Percentiles rank a stretch among this genome's conserved stretches.
Evolutionary conservation across 2,329 filamentous ascomycete genomes (phyloP).

Genomic region (Trichophyton mentagrophytes): DNA sequence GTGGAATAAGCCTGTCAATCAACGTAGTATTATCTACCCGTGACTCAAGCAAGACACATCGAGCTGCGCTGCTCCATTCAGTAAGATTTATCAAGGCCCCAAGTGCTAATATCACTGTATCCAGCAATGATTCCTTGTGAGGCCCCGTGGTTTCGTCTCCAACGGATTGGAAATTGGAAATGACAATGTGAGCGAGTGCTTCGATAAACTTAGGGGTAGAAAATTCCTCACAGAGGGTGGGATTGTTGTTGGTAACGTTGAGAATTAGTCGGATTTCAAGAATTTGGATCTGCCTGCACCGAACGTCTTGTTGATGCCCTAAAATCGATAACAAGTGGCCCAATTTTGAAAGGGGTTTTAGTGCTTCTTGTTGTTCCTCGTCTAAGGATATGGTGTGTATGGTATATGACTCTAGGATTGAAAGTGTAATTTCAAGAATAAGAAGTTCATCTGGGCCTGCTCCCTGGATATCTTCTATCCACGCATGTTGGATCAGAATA

Average conservation of each 20-base stretch:
- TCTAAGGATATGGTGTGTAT: conserved; percentile 19
- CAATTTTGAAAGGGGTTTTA: conserved; percentile 22
- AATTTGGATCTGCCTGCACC: conserved; percentile 20
- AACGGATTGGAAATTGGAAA: conserved; percentile 22
- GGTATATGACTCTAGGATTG: conserved; percentile 29
- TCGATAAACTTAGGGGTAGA: conserved; percentile 32
- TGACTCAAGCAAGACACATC: conserved; percentile 36
- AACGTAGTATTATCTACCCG: conserved; percentile 20
- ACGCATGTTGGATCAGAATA: conserved; percentile 18
- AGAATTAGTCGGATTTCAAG: conserved; percentile 57
- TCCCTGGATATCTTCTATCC: conserved; percentile 7
- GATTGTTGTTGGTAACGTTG: conserved; percentile 74
- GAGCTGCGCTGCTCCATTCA: conserved; percentile 57
- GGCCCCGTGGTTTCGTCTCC: conserved; percentile 21
- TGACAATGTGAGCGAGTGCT: conserved; percentile 26
- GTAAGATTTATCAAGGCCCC: conserved; percentile 80
- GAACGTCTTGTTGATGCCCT: conserved; percentile 12
- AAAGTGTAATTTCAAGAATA: conserved; percentile 21
- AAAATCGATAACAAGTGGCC: conserved; percentile 28
- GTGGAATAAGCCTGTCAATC: conserved; percentile 47
- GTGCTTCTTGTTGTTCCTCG: conserved; percentile 17
- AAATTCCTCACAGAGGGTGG: conserved; percentile 55
- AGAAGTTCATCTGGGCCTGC: conserved; percentile 14
- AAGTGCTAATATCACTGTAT: conserved; percentile 63
- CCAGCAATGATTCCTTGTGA: conserved; percentile 48